Evolutionary conservation across 352 stramenopile genomes (phyloP), one percentile per base, ranked within the genome.

Genomic region (Pythium aquatile): DNA sequence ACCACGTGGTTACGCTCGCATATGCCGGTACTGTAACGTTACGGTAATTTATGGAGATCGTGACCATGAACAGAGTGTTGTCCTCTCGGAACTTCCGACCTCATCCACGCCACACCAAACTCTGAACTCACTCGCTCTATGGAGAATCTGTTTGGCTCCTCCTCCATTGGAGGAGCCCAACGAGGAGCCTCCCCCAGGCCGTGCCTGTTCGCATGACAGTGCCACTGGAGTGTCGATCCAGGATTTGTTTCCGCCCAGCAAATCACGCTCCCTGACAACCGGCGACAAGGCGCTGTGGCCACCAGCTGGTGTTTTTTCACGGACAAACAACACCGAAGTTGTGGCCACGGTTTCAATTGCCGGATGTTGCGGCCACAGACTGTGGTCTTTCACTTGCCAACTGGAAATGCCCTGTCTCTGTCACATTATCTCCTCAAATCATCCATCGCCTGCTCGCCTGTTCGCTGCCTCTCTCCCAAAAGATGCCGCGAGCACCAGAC

Each of bases 391-490:
- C 40, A 48, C 2, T 48, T 48, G 9, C 40, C 40, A 3, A 2
- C 16, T 48, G 24, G 40, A 48, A 17, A 17, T 48, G 40, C 14
- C 40, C 40, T 17, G 40, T 48, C 40, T 13, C 40, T 48, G 40
- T 24, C 10, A 3, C 3, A 8, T 8, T 5, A 13, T 17, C 40
- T 48, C 42, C 42, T 20, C 42, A 49, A 49, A 49, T 49, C 42
- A 49, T 49, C 42, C 42, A 49, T 49, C 42, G 42, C 42, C 16
- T 49, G 42, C 17, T 49, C 42, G 42, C 42, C 42, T 49, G 20
- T 24, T 49, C 42, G 42, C 42, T 24, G 42, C 42, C 42, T 49
- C 42, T 49, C 42, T 49, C 42, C 42, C 42, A 49, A 49, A 49
- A 49, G 42, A 49, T 49, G 42, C 42, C 17, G 42, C 42, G n/a